Evolutionary conservation across 1,284 basidiomycete species (phyloP), one percentile per base, ranked within the genome.

Genomic region (Phlebopus sp.): DNA sequence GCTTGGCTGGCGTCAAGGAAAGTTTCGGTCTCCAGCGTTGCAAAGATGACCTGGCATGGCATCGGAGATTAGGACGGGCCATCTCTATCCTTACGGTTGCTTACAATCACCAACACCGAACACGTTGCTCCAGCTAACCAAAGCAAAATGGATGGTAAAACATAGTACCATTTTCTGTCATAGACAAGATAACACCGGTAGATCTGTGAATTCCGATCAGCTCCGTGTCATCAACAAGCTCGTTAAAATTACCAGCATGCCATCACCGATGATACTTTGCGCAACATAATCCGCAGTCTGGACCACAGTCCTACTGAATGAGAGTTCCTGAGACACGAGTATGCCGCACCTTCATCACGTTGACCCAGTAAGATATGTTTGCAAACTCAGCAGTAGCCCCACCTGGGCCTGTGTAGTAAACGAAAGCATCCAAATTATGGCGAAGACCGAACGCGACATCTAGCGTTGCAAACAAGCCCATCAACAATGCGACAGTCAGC

Each of bases 401-500:
- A 4, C 59, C 56, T 11, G 53, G 44, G 2, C 59, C 59, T n/a
- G 31, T 51, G 39, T 57, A 58, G 30, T 52, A 56, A 13, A 62
- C 55, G 42, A 66, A 66, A 5, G 62, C 58, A 7, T 56, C 48
- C 14, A 67, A 44, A 34, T 56, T 57, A 32, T 59, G 60, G 21
- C 54, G 52, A 10, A 65, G 51, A 7, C 54, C 58, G 36, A 64
- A 52, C 6, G 55, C 51, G 5, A 60, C 53, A 23, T 60, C 55
- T 23, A 61, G 52, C 3, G 60, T 62, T 14, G 54, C 67, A 45
- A 72, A 67, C 2, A 64, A 46, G 41, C 69, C 66, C 66, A 72
- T 69, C 9, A 15, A 17, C 7, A 40, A 25, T 8, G 38, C 8
- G 2, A 68, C 68, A 21, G 64, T 34, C 36, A 72, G 37, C 69